Evolutionary conservation across 208 protist species (phyloP).

Genomic region (Leishmania gerbilli): DNA sequence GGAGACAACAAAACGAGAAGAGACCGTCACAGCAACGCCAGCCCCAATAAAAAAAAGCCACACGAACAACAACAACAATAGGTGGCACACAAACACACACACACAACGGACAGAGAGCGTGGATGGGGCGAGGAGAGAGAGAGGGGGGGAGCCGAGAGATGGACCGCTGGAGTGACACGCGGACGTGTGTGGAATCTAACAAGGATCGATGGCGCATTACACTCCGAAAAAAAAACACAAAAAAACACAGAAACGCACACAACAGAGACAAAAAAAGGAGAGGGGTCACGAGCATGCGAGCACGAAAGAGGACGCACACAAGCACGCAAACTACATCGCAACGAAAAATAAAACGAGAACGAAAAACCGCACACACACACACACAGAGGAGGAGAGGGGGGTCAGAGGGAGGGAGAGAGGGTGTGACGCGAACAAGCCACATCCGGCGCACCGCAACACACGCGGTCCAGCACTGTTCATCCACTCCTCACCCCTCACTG

Average conservation of each 20-base stretch:
- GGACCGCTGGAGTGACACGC: background rate
- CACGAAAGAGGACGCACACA: background rate
- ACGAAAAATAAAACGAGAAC: background rate
- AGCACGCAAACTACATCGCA: background rate
- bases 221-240: too few relatives aligned
- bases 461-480: background rate
- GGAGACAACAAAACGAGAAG: background rate
- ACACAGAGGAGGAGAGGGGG: background rate
- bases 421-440: background rate
- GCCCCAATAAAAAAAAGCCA: too few relatives aligned
- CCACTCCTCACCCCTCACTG: background rate
- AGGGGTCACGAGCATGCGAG: too few relatives aligned
- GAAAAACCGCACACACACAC: background rate
- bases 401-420: background rate
- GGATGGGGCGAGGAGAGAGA: background rate
- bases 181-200: background rate
- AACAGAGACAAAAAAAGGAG: too few relatives aligned
- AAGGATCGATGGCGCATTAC: background rate
- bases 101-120: background rate
- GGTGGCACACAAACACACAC: background rate
- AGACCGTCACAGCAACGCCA: too few relatives aligned
- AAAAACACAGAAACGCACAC: background rate
- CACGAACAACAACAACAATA: background rate
- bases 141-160: background rate
- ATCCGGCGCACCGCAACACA: background rate